Base-by-base conservation (phyloP, 106 monocot genomes). In the Gastrodia elata region DNA sequence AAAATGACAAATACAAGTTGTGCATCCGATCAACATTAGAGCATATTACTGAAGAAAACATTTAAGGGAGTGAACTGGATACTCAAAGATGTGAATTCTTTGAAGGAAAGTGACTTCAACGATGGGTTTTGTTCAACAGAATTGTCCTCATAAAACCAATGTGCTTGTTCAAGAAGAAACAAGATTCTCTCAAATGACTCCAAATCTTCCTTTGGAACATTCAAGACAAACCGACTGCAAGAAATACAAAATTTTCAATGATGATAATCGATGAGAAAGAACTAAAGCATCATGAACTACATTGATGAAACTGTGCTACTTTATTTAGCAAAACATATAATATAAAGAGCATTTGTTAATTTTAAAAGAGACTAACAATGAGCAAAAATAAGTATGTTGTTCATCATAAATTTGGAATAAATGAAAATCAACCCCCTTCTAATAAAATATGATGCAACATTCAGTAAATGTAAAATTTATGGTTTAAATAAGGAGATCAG, bases 71-170 rank as follows among this genome's bases (percentile, higher is more conserved):
- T 10, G 16, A 68, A 71, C 32, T 74, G 83, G 82, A 86, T 97
- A 97, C 92, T 97, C 56, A 97, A 79, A 70, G 82, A 84, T 16
- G 92, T 88, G 56, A 97, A 97, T 61, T 97, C 97, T 68, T 81
- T 90, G 65, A 97, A 90, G 36, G 97, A 88, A 57, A 97, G 88
- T 34, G 97, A 97, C 79, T 93, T 97, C 68, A 93, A 64, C 7
- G 86, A 82, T n/a, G 92, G 90, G 77, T 97, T 92, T 56, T 97
- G 92, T 75, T 93, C 97, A 1, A 93, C 97, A 0, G 92, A 88
- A 37, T 97, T 97, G 83, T 97, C 97, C 82, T 97, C 92, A 44
- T 97, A 97, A 76, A 97, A 97, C 97, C 97, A 97, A 49, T 93
- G 97, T 9, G 97, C 97, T 79, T 93, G 92, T 79, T 97, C 97